phyloP scores from a whole-genome alignment of 257 asterid genomes.

The Plantago major region DNA sequence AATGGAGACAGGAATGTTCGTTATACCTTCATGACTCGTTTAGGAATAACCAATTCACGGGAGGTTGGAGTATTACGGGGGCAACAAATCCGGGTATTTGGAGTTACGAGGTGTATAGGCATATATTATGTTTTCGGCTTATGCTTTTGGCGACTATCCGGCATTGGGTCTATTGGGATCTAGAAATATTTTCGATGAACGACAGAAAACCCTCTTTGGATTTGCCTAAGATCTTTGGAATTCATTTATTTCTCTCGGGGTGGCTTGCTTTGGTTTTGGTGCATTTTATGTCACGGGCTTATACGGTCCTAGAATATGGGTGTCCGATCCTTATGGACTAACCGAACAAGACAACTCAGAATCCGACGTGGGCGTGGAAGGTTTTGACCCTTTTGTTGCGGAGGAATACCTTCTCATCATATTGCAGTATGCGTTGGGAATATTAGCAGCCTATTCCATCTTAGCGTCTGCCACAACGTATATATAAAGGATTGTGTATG shows the following conservation, averaged over 20 bases:
- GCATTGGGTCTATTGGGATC: slow-evolving; percentile 7
- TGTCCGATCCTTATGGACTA: slow-evolving; percentile 3
- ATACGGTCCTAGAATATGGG: neutral
- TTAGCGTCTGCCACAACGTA: slow-evolving; percentile 5
- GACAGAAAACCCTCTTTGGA: neutral
- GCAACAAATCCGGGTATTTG: too few species aligned
- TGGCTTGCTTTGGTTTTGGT: too few species aligned
- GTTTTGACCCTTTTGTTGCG: too few species aligned
- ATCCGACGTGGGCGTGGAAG: neutral
- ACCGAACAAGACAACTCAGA: neutral
- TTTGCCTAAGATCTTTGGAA: slow-evolving; percentile 4
- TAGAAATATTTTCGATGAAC: neutral
- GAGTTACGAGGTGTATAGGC: too few species aligned
- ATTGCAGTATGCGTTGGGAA: too few species aligned
- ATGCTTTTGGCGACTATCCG: neutral
- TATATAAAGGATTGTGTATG: too few species aligned
- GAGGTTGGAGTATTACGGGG: too few species aligned
- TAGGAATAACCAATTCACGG: too few species aligned
- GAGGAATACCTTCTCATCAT: slow-evolving; percentile 1
- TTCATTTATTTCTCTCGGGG: slow-evolving; percentile 8
- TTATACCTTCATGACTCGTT: too few species aligned
- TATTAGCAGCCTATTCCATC: slow-evolving; percentile 1
- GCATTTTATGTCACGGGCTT: neutral
- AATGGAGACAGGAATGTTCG: too few species aligned
- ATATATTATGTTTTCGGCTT: neutral